Conservation (phyloP, 2,329 filamentous ascomycete genomes). For the Aspergillus sp. region DNA sequence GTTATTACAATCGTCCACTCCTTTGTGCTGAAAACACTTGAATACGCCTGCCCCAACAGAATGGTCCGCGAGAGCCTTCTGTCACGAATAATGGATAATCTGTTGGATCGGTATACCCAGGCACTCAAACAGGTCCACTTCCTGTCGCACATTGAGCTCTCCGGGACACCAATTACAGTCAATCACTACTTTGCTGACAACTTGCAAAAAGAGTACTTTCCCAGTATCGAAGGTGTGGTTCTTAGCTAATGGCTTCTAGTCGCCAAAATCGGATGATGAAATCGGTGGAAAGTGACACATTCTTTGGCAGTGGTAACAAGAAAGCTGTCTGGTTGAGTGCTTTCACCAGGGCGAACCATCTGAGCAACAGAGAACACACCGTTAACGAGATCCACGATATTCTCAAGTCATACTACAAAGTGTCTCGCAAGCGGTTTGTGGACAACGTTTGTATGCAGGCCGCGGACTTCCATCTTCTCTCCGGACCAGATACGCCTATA, state of each 20-base stretch:
- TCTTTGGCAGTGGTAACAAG: background rate
- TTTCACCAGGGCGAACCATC: conserved; percentile 4
- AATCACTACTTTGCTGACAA: conserved; percentile 58
- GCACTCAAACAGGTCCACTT: conserved; percentile 51
- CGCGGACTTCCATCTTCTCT: conserved; percentile 59
- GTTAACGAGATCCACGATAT: conserved; percentile 62
- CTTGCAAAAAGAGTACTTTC: conserved; percentile 32
- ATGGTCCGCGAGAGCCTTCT: background rate
- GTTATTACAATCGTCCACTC: conserved; percentile 57
- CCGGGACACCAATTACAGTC: conserved; percentile 53
- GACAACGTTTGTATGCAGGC: conserved; percentile 66
- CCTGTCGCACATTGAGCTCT: conserved; percentile 58
- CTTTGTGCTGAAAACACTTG: conserved; percentile 48
- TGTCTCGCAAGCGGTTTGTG: conserved; percentile 64
- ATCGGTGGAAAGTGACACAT: background rate
- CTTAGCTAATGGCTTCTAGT: background rate
- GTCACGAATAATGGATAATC: background rate
- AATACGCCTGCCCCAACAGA: background rate
- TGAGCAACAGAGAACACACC: conserved; percentile 24
- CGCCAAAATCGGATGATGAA: background rate
- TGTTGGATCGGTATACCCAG: background rate
- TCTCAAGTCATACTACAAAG: conserved; percentile 64
- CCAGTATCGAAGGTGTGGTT: background rate
- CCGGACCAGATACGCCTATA: conserved; percentile 56
- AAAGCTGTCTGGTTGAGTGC: conserved; percentile 7